These are phyloP conservation scores for Pseudoneurospora amorphoporcata DNA, from an alignment of 495 filamentous ascomycete species.

Conservation along the genomic window DNA sequence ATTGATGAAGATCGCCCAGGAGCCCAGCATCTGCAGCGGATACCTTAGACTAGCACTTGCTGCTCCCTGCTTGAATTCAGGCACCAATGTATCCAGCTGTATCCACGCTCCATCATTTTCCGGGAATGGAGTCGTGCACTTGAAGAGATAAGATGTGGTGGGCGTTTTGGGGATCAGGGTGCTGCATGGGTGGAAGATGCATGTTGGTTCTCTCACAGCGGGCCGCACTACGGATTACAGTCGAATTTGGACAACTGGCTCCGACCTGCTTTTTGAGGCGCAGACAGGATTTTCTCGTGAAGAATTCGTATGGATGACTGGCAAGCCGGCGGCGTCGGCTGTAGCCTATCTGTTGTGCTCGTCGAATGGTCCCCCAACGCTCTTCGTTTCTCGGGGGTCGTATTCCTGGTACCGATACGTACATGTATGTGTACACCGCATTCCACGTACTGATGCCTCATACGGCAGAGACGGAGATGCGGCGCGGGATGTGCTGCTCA, in stretches of 20 bases:
- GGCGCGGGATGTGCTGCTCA: background rate
- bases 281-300: background rate
- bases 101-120: background rate
- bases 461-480: background rate
- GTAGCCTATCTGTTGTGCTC: background rate
- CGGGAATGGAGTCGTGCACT: background rate
- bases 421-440: background rate
- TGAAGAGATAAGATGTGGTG: background rate
- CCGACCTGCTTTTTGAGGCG: background rate
- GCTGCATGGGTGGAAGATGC: background rate
- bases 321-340: background rate
- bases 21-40: background rate
- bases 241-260: background rate
- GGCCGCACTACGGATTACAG: background rate
- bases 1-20: background rate
- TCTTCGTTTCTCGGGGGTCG: background rate
- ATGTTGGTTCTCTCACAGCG: background rate
- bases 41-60: background rate
- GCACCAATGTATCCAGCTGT: background rate
- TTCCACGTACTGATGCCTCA: background rate
- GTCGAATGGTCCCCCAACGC: background rate
- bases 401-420: background rate
- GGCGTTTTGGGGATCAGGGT: background rate
- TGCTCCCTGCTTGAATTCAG: background rate
- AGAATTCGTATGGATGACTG: background rate